A percentile compares a stretch with the other conserved stretches of the same genome.
phyloP scores from a whole-genome alignment of 2,329 filamentous ascomycete genomes.

The Diaporthe longicolla region DNA sequence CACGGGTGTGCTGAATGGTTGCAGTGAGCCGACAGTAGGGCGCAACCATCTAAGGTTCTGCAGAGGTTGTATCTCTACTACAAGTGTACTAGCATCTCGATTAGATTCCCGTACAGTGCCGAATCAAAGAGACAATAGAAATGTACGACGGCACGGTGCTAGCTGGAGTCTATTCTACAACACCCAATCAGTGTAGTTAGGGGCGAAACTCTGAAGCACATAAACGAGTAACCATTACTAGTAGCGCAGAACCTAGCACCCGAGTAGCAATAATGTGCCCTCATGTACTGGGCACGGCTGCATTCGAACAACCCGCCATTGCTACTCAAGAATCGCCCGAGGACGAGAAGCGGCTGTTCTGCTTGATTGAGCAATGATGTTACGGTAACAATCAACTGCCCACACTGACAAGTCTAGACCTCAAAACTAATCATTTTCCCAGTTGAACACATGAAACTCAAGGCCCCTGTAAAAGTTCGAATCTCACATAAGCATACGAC shows the following conservation, averaged over 20 bases:
- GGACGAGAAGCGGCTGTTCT: no score
- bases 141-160: not conserved
- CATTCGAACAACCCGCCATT: not conserved
- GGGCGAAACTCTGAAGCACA: not conserved
- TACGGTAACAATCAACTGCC: no score
- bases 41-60: not conserved
- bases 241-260: not conserved
- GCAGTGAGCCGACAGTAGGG: not conserved
- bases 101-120: no score
- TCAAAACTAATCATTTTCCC: not conserved
- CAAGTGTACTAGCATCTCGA: not conserved
- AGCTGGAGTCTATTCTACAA: not conserved
- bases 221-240: not conserved
- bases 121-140: not conserved
- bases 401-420: not conserved
- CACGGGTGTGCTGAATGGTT: not conserved
- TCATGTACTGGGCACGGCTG: not conserved
- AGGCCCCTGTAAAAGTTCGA: not conserved
- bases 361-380: not conserved
- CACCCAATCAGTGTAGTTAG: not conserved
- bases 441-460: not conserved
- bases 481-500: conserved; percentile 20
- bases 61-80: not conserved
- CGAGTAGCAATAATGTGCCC: not conserved
- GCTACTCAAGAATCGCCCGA: not conserved